These are phyloP conservation scores for Barnettozyma hawaiiensis DNA, from an alignment of 1,139 yeast genomes.

Conservation along the genomic window DNA sequence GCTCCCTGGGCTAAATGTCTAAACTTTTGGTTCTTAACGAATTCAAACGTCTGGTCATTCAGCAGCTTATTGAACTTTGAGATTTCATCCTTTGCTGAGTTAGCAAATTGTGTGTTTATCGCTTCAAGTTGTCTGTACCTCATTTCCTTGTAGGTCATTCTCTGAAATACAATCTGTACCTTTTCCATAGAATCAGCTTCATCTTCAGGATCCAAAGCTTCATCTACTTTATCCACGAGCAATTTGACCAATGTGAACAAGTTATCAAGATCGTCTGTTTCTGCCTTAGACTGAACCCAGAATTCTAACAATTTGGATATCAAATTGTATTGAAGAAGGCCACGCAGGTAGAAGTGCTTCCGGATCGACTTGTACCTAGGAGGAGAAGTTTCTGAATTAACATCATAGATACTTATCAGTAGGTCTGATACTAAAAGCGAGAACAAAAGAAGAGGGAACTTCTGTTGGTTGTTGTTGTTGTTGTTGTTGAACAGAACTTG, in stretches of 20 bases:
- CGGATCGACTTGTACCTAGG: constrained; percentile 33
- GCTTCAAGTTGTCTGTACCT: constrained; percentile 50
- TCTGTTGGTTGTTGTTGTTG: constrained; percentile 15
- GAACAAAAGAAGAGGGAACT: constrained; percentile 20
- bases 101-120: constrained; percentile 34
- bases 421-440: constrained; percentile 18
- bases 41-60: constrained; percentile 57
- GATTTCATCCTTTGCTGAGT: constrained; percentile 32
- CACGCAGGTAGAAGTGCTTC: constrained; percentile 49
- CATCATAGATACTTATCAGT: constrained; percentile 13
- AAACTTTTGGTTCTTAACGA: constrained; percentile 76
- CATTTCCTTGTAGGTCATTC: constrained; percentile 43
- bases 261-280: constrained; percentile 44
- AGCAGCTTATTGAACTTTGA: constrained; percentile 44
- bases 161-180: constrained; percentile 40
- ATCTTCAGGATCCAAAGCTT: constrained; percentile 20
- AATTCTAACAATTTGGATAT: constrained; percentile 53
- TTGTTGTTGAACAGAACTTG: constrained; percentile 40
- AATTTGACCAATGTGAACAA: constrained; percentile 38
- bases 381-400: constrained; percentile 3
- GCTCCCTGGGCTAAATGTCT: constrained; percentile 69
- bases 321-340: constrained; percentile 48
- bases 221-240: constrained; percentile 30
- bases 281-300: constrained; percentile 68
- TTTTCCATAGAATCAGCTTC: constrained; percentile 34